A percentile compares a stretch with the other conserved stretches of the same genome.
Conservation (phyloP, 352 stramenopile species). For the Phytophthora europaea region DNA sequence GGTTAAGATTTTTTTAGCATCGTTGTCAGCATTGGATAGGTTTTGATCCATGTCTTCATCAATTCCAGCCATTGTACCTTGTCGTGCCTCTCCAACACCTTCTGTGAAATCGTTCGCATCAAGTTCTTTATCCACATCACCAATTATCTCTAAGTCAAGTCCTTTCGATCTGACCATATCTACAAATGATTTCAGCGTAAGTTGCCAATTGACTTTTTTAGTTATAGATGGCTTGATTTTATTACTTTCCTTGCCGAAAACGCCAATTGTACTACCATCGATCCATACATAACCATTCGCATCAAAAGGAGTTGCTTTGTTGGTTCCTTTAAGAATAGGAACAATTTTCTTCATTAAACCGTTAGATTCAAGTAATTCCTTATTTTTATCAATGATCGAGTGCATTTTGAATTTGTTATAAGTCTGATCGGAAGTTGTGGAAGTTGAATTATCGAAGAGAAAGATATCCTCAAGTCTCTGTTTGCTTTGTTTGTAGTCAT, state of each 20-base stretch:
- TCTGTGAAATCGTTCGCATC: neutral
- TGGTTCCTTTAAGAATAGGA: neutral
- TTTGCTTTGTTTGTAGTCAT: neutral
- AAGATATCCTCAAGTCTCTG: neutral
- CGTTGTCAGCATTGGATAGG: neutral
- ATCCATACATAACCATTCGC: constrained; percentile 2
- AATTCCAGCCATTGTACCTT: neutral
- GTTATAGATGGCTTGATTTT: neutral
- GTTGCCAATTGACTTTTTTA: neutral
- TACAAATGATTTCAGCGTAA: neutral
- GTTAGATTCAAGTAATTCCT: neutral
- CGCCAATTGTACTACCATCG: neutral
- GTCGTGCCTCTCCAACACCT: neutral
- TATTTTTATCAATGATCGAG: neutral
- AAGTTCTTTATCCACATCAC: neutral
- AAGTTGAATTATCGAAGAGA: neutral
- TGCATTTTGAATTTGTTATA: neutral
- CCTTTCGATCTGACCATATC: neutral
- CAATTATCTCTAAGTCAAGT: neutral
- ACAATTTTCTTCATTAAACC: neutral
- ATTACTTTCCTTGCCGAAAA: neutral
- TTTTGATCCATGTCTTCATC: constrained; percentile 3
- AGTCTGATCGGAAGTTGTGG: neutral
- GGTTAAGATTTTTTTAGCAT: neutral
- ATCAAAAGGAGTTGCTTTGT: neutral